Conservation (phyloP, 1,284 basidiomycete species). For the Austroboletus niveus region DNA sequence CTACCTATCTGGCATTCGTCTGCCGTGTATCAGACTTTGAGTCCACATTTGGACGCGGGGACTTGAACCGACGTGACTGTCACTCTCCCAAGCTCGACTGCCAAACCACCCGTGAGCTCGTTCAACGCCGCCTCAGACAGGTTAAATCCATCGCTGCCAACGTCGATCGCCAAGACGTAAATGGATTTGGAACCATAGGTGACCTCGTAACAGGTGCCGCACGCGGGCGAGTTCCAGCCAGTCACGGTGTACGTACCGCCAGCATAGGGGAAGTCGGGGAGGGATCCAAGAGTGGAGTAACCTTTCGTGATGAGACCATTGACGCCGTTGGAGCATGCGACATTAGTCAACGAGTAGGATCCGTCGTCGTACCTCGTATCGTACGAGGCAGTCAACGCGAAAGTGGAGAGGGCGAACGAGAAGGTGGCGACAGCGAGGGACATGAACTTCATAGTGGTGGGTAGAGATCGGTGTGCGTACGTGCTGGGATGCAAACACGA, state of each 20-base stretch:
- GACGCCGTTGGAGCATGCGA: conserved; percentile 51
- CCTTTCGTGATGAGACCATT: conserved; percentile 45
- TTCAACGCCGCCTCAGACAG: conserved; percentile 46
- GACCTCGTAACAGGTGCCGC: neutral
- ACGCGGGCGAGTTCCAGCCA: neutral
- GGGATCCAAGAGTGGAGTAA: conserved; percentile 40
- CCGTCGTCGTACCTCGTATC: neutral
- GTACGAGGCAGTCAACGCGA: neutral
- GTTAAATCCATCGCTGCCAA: conserved; percentile 41
- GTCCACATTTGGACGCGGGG: neutral
- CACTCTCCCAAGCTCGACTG: neutral
- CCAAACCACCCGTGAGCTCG: conserved; percentile 33
- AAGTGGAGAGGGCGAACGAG: neutral
- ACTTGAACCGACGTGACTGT: neutral
- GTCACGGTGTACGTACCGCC: conserved; percentile 40
- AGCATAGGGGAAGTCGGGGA: conserved; percentile 46
- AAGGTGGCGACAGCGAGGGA: neutral
- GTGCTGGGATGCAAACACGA: too few relatives aligned
- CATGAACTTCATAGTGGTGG: neutral
- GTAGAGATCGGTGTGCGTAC: too few relatives aligned
- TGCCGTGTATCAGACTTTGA: neutral
- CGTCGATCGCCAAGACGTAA: neutral
- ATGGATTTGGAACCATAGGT: neutral
- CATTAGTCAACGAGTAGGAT: conserved; percentile 33
- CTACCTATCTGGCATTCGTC: too few relatives aligned